Base-by-base conservation (phyloP, 495 filamentous ascomycete genomes). In the Glonium stellatum region DNA sequence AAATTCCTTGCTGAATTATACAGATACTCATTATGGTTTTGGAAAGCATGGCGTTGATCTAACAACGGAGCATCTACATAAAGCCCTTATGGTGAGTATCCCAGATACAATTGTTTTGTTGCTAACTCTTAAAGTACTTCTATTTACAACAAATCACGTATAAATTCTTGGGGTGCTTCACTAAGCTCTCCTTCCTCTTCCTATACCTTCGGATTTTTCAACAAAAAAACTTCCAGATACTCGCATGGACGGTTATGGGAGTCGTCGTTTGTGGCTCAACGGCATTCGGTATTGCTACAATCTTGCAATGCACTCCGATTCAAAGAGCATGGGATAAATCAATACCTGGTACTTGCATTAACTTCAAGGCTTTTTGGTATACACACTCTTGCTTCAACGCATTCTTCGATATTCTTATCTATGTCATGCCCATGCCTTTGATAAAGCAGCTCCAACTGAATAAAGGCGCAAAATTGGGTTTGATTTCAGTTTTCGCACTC, bases 181-280 rank as follows among this genome's bases (percentile, higher is more conserved):
- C 61, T 52, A 65, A 65, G 36, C 52, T 65, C 5, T 49, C 62
- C 18, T 65, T 65, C 42, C 37, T 65, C 13, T 27, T 59, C 6
- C 53, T 65, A 18, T 65, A 65, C 48, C 52, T 61, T 23, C 51
- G 62, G 19, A 23, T 65, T 22, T 65, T 65, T 47, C 23, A 37
- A 34, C 52, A 15, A 5, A 18, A 19, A 1, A 1, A 21, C 1
- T 57, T 61, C 22, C 50, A 49, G 35, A 50, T 46, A 18, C 23
- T 65, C 12, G 56, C 50, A n/a, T 23, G 31, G n/a, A 42, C 34
- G 36, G 50, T 41, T 8, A 37, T 65, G 12, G 8, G 13, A 13
- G 42, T 58, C 15, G 49, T 58, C 9, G 10, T 21, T 18, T 19
- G 47, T 21, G 42, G 19, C 37, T 27, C n/a, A 37, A 23, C 41